Base-by-base conservation (phyloP, 495 filamentous ascomycete genomes). In the Lichenothelia convexa region DNA sequence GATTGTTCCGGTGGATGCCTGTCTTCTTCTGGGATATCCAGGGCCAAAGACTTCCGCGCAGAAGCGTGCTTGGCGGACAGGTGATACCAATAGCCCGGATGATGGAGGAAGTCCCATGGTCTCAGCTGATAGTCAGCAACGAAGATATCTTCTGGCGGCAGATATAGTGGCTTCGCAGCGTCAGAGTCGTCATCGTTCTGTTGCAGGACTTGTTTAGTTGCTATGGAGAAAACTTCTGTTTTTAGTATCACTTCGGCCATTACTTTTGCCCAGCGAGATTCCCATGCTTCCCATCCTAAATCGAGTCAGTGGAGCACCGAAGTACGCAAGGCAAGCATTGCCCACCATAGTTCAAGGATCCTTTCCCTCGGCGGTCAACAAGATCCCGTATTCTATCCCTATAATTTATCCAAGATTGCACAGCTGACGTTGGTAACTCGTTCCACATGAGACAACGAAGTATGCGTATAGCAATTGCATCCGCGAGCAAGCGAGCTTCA, bases 251-350 rank as follows among this genome's bases (percentile, higher is more conserved):
- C 55, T 41, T 85, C 64, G 1, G 77, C 78, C 81, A 92, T 87
- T 3, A 82, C 62, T 39, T 67, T 70, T 13, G 76, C 72, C 83
- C 83, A 92, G 37, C 75, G 66, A 16, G 82, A 69, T 51, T 87
- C 74, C 83, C 83, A 92, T 2, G 82, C 80, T 46, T 81, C 69
- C 80, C 80, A 92, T n/a, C n/a, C n/a, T n/a, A n/a, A n/a, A n/a
- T n/a, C n/a, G n/a, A n/a, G n/a, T n/a, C n/a, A n/a, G n/a, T n/a
- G n/a, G n/a, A n/a, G n/a, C n/a, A n/a, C n/a, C n/a, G n/a, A n/a
- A n/a, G n/a, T n/a, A n/a, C n/a, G n/a, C n/a, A n/a, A n/a, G n/a
- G n/a, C n/a, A n/a, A n/a, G n/a, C n/a, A n/a, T n/a, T n/a, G n/a
- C n/a, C n/a, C n/a, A 5, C 78, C 78, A 54, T 87, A 89, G 41